These are phyloP conservation scores for Phycomyces nitens DNA, from an alignment of 192 early-diverging fungal species.

Conservation along the genomic window DNA sequence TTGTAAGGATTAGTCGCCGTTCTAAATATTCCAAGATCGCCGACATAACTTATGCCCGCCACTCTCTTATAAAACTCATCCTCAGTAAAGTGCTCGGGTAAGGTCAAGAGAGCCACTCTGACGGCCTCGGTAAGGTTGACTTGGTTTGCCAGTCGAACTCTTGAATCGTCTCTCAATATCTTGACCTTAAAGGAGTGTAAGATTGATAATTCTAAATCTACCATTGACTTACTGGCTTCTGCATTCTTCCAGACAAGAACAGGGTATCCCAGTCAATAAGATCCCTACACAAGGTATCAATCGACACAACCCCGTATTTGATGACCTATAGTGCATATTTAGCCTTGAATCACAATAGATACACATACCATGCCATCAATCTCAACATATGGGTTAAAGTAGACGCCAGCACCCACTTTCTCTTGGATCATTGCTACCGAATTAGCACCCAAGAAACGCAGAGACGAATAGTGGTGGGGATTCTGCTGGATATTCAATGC, in stretches of 20 bases:
- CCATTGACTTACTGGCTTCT: constrained; percentile 69
- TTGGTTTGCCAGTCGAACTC: constrained; percentile 71
- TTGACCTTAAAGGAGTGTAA: constrained; percentile 37
- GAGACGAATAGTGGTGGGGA: constrained; percentile 87
- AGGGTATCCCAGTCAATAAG: constrained; percentile 92
- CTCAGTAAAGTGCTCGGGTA: constrained; percentile 79
- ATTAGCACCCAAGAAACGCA: constrained; percentile 67
- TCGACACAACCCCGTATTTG: constrained; percentile 99
- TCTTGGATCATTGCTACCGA: constrained; percentile 78
- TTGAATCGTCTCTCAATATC: constrained; percentile 70
- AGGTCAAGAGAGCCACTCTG: constrained; percentile 74
- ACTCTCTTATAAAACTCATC: constrained; percentile 79
- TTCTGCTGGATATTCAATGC: constrained; percentile 90
- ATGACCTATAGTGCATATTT: constrained; percentile 46
- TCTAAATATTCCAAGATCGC: constrained; percentile 90
- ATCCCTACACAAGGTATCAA: constrained; percentile 83
- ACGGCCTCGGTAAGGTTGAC: constrained; percentile 85
- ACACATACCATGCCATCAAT: constrained; percentile 76
- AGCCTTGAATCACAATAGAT: background rate
- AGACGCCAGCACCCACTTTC: constrained; percentile 83
- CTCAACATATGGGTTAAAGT: constrained; percentile 92
- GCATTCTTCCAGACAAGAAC: constrained; percentile 94
- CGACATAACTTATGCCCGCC: constrained; percentile 82
- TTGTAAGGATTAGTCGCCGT: constrained; percentile 92
- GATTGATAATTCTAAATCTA: too few relatives aligned